These are phyloP conservation scores for Phaeotremella fagi DNA, from an alignment of 768 basidiomycete species.

Conservation along the genomic window DNA sequence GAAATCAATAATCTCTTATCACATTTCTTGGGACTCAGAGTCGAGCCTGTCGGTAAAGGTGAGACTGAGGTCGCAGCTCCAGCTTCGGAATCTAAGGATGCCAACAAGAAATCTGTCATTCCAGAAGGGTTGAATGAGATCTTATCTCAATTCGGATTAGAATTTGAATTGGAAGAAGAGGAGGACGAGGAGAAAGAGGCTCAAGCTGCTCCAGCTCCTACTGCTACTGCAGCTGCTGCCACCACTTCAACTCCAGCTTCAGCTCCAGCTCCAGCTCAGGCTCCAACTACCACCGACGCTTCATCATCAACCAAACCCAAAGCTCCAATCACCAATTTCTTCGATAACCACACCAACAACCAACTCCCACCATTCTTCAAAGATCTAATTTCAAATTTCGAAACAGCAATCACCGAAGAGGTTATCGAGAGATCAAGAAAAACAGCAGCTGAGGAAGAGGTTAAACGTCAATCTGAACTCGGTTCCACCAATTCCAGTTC, in stretches of 20 bases:
- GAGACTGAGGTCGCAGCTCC: not conserved
- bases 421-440: constrained; percentile 2
- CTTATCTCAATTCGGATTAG: constrained; percentile 36
- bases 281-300: not conserved
- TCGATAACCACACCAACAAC: constrained; percentile 23
- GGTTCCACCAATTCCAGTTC: too few species aligned
- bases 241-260: not conserved
- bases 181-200: not conserved
- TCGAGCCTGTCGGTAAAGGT: constrained; percentile 23
- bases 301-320: not conserved
- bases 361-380: constrained; percentile 37
- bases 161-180: constrained; percentile 19
- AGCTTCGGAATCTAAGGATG: not conserved
- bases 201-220: not conserved
- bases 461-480: constrained; percentile 6
- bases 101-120: constrained; percentile 1
- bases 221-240: not conserved
- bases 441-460: not conserved
- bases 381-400: constrained; percentile 38
- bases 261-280: not conserved
- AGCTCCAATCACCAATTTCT: constrained; percentile 27
- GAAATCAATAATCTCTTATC: constrained; percentile 38
- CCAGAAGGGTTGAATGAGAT: constrained; percentile 38
- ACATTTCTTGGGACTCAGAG: constrained; percentile 36
- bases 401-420: constrained; percentile 28